Evolutionary conservation across 2,329 filamentous ascomycete species (phyloP).

Genomic region (Daldinia eschscholtzii): DNA sequence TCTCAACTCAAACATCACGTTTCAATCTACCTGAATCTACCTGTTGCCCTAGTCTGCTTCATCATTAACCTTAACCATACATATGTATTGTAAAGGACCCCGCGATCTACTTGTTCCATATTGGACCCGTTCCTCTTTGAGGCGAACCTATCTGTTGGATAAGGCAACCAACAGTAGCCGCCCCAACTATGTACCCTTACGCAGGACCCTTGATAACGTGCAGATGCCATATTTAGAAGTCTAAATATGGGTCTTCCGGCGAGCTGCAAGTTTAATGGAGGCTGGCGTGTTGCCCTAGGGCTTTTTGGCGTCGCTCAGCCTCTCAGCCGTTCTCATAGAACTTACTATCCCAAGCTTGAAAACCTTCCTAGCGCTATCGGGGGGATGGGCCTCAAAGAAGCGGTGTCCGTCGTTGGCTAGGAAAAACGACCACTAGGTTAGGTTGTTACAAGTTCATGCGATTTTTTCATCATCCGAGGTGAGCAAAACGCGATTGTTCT

Average conservation of each 20-base stretch:
- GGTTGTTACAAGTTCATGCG: slow-evolving; percentile 30
- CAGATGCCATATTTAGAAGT: slow-evolving; percentile 29
- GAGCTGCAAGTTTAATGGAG: slow-evolving; percentile 3
- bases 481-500: slow-evolving; percentile 16
- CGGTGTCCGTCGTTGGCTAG: slow-evolving; percentile 15
- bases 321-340: slow-evolving; percentile 21
- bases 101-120: slow-evolving; percentile 17
- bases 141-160: slow-evolving; percentile 11
- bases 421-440: slow-evolving; percentile 12
- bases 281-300: slow-evolving; percentile 5
- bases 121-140: slow-evolving; percentile 1
- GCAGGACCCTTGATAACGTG: slow-evolving; percentile 14
- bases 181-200: slow-evolving; percentile 3
- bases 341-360: slow-evolving; percentile 15
- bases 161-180: slow-evolving; percentile 5
- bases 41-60: slow-evolving; percentile 21
- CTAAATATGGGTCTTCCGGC: slow-evolving; percentile 17
- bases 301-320: slow-evolving; percentile 15
- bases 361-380: slow-evolving; percentile 6
- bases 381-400: slow-evolving; percentile 10
- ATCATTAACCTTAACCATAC: slow-evolving; percentile 15
- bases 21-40: slow-evolving; percentile 21
- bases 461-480: slow-evolving; percentile 14
- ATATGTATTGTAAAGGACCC: slow-evolving; percentile 8
- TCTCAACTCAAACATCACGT: background rate